These are phyloP conservation scores for Arthrobotrys sphaeroides DNA, from an alignment of 2,329 filamentous ascomycete species.

Conservation along the genomic window DNA sequence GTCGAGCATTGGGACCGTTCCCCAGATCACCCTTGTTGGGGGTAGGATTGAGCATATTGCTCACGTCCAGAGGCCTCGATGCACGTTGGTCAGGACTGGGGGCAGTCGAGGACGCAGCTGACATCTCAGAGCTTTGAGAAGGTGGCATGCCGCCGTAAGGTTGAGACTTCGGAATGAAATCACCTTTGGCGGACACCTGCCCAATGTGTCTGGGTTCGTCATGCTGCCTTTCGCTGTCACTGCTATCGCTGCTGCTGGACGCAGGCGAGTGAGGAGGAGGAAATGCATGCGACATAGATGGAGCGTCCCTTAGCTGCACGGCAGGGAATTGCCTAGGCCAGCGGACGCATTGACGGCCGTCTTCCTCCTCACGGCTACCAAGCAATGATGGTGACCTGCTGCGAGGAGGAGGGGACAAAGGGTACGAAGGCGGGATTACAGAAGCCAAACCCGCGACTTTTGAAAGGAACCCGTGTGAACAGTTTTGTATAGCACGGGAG, in stretches of 20 bases:
- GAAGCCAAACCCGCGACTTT: conserved; percentile 52
- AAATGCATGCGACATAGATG: conserved; percentile 58
- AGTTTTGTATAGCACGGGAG: conserved; percentile 31
- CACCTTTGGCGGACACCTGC: conserved; percentile 16
- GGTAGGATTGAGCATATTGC: conserved; percentile 57
- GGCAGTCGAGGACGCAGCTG: conserved; percentile 53
- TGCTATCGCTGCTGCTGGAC: conserved; percentile 41
- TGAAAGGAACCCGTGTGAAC: conserved; percentile 29
- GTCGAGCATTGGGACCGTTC: conserved; percentile 49
- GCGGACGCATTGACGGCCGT: conserved; percentile 57
- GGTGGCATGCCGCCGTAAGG: conserved; percentile 18
- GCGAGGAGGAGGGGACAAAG: conserved; percentile 58
- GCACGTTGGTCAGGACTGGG: conserved; percentile 56
- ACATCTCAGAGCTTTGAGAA: conserved; percentile 53
- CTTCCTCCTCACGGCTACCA: conserved; percentile 58
- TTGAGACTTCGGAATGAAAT: conserved; percentile 18
- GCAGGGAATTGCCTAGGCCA: conserved; percentile 57
- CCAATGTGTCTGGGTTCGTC: conserved; percentile 22
- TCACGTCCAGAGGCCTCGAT: conserved; percentile 56
- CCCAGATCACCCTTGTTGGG: conserved; percentile 55
- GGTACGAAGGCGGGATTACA: conserved; percentile 52
- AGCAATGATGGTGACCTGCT: conserved; percentile 57
- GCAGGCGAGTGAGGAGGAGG: conserved; percentile 54
- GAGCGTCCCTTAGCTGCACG: conserved; percentile 56
- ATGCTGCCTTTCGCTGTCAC: conserved; percentile 42